Conservation (phyloP, 1,139 yeast genomes). For the Debaryomyces sp. region DNA sequence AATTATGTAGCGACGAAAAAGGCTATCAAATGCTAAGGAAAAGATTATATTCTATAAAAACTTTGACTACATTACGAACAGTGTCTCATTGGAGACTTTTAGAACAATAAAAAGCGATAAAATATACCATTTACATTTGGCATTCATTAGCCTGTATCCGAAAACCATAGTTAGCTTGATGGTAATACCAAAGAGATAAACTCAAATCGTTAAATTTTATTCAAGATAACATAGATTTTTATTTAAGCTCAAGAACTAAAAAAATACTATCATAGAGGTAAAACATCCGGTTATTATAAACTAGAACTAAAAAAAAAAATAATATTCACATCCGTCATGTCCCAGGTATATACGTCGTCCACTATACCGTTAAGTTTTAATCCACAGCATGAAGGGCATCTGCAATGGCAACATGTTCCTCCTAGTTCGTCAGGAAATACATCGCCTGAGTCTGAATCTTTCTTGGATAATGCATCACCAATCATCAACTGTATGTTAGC, state of each 20-base stretch:
- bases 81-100: conserved; percentile 3
- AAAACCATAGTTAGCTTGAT: neutral
- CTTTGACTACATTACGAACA: neutral
- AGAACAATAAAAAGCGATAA: neutral
- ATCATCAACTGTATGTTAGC: conserved; percentile 74
- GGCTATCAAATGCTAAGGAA: neutral
- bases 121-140: neutral
- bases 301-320: neutral
- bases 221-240: conserved; percentile 2
- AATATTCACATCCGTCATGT: conserved; percentile 21
- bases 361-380: conserved; percentile 48
- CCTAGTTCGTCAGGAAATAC: conserved; percentile 8
- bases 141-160: neutral
- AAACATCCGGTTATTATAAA: neutral
- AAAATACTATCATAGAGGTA: neutral
- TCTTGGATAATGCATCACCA: conserved; percentile 32
- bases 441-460: neutral
- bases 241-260: neutral
- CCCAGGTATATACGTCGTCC: conserved; percentile 39
- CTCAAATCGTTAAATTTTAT: neutral
- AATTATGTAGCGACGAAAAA: conserved; percentile 6
- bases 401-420: conserved; percentile 7
- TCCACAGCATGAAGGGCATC: conserved; percentile 23
- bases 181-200: neutral
- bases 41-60: neutral